phyloP scores from a whole-genome alignment of 306 rosid genomes.

The Quercus glauca region DNA sequence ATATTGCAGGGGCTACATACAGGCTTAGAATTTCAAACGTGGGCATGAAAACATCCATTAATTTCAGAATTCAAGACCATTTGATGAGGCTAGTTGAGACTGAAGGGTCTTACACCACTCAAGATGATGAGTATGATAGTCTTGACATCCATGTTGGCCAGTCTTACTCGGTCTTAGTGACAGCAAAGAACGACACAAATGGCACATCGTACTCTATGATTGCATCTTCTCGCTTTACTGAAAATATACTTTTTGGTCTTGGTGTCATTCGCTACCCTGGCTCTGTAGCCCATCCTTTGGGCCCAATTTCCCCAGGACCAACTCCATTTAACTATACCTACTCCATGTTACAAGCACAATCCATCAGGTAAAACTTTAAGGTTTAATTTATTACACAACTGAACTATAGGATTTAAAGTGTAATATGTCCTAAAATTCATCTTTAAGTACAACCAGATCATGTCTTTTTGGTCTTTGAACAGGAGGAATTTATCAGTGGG shows the following conservation, averaged over 20 bases:
- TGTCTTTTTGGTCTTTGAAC: not conserved
- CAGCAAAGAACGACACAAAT: not conserved
- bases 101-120: slow-evolving; percentile 6
- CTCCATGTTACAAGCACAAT: not conserved
- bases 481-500: not conserved
- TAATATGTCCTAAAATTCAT: too few relatives aligned
- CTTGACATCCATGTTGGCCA: slow-evolving; percentile 7
- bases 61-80: slow-evolving; percentile 8
- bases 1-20: slow-evolving; percentile 1
- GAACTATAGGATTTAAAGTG: too few relatives aligned
- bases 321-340: not conserved
- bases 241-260: not conserved
- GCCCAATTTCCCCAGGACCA: slow-evolving; percentile 7
- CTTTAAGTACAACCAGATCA: too few relatives aligned
- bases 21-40: slow-evolving; percentile 13
- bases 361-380: not conserved
- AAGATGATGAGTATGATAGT: not conserved
- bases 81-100: not conserved
- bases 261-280: not conserved
- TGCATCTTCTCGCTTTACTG: not conserved
- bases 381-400: too few relatives aligned
- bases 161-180: not conserved
- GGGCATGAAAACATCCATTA: not conserved
- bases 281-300: not conserved
- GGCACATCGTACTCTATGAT: not conserved